These are phyloP conservation scores for Drechslerella stenobrocha DNA, from an alignment of 2,329 filamentous ascomycete species.

Conservation along the genomic window DNA sequence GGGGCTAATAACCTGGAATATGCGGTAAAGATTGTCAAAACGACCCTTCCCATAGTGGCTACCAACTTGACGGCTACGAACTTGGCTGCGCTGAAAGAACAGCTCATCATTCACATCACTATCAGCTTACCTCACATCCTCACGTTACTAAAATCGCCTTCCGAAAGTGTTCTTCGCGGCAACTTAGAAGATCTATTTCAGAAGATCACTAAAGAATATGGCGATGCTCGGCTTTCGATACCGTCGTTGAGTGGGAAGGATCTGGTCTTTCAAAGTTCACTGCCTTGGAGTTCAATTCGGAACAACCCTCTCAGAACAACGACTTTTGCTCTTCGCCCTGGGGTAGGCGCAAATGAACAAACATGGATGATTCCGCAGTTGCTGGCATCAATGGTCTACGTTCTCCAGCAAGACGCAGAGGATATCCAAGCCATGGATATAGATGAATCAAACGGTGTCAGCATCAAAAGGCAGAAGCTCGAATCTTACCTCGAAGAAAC, in stretches of 20 bases:
- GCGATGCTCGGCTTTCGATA: slow-evolving; percentile 66
- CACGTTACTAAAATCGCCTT: slow-evolving; percentile 58
- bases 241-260: slow-evolving; percentile 79
- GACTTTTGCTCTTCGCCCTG: slow-evolving; percentile 64
- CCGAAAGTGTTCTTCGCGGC: slow-evolving; percentile 55
- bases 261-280: slow-evolving; percentile 63
- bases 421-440: slow-evolving; percentile 29
- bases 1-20: slow-evolving; percentile 70
- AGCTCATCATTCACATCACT: slow-evolving; percentile 67
- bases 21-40: slow-evolving; percentile 64
- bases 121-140: slow-evolving; percentile 65
- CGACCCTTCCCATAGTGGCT: slow-evolving; percentile 71
- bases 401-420: slow-evolving; percentile 61
- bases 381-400: slow-evolving; percentile 63
- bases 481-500: slow-evolving; percentile 54
- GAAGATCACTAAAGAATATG: slow-evolving; percentile 76
- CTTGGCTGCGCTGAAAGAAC: slow-evolving; percentile 61
- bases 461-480: slow-evolving; percentile 50
- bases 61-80: slow-evolving; percentile 74
- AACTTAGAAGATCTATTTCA: slow-evolving; percentile 69
- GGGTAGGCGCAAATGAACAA: slow-evolving; percentile 56
- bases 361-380: slow-evolving; percentile 53
- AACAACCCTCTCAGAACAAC: slow-evolving; percentile 60
- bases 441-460: slow-evolving; percentile 25
- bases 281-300: slow-evolving; percentile 61